A percentile compares a stretch with the other conserved stretches of the same genome.
These are phyloP conservation scores for Sungouiozyma ichnusensis DNA, from an alignment of 805 yeast species.

Conservation along the genomic window DNA sequence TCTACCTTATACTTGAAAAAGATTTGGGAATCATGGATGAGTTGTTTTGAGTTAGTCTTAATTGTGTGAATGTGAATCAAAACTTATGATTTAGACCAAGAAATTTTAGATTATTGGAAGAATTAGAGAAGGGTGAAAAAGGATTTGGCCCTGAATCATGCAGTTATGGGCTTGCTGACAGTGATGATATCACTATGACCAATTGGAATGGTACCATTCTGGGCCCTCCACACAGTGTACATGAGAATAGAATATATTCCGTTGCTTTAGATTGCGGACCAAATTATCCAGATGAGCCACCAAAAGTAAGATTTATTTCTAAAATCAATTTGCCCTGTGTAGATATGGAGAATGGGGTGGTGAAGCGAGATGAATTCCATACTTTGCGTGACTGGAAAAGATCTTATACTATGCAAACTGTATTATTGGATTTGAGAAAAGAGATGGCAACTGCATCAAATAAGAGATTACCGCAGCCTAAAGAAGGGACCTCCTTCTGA, in stretches of 20 bases:
- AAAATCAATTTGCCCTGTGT: conserved; percentile 89
- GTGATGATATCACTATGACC: conserved; percentile 87
- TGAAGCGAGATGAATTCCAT: conserved; percentile 45
- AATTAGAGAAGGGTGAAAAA: conserved; percentile 94
- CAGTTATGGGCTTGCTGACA: conserved; percentile 84
- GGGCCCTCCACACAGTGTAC: conserved; percentile 90
- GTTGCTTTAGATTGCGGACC: conserved; percentile 73
- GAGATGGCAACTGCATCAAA: conserved; percentile 80
- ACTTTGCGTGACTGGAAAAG: conserved; percentile 79
- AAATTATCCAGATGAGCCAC: conserved; percentile 83
- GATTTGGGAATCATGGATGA: too few relatives aligned
- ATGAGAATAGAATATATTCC: conserved; percentile 88
- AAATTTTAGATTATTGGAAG: conserved; percentile 88
- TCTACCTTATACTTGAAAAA: too few relatives aligned
- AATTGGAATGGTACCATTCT: conserved; percentile 96
- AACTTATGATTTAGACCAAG: conserved; percentile 61
- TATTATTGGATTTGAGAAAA: conserved; percentile 77
- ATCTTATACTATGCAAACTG: conserved; percentile 86
- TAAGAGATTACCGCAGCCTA: conserved; percentile 81
- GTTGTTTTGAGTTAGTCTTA: too few relatives aligned
- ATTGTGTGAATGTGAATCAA: too few relatives aligned
- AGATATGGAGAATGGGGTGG: conserved; percentile 48
- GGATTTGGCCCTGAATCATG: conserved; percentile 96
- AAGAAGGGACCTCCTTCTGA: conserved; percentile 68
- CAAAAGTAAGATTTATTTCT: conserved; percentile 67